phyloP scores from a whole-genome alignment of 371 early-diverging fungal genomes.

The Saksenaea oblongispora region DNA sequence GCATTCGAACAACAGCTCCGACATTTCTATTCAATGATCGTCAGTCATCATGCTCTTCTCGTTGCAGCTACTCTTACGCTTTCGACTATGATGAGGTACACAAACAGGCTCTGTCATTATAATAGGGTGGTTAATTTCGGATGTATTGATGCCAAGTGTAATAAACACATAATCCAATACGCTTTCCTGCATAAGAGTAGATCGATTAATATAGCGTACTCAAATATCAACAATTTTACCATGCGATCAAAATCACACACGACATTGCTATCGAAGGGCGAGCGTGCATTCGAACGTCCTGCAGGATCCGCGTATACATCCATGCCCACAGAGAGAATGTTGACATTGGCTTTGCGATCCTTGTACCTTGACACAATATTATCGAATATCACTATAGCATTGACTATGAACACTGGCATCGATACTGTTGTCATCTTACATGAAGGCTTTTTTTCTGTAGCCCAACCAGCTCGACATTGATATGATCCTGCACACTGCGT shows the following conservation, averaged over 20 bases:
- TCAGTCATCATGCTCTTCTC: background rate
- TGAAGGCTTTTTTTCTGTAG: slow-evolving; percentile 60
- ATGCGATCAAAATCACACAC: slow-evolving; percentile 73
- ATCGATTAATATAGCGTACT: slow-evolving; percentile 12
- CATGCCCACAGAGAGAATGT: slow-evolving; percentile 72
- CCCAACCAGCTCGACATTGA: slow-evolving; percentile 85
- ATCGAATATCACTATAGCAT: slow-evolving; percentile 71
- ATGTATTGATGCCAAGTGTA: slow-evolving; percentile 74
- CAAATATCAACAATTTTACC: slow-evolving; percentile 31
- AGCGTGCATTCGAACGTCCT: slow-evolving; percentile 66
- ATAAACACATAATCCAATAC: slow-evolving; percentile 85
- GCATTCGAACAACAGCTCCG: slow-evolving; percentile 86
- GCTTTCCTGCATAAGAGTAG: slow-evolving; percentile 59
- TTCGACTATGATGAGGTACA: slow-evolving; percentile 73
- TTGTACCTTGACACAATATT: slow-evolving; percentile 80
- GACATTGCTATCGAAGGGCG: slow-evolving; percentile 76
- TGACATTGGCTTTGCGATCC: slow-evolving; percentile 68
- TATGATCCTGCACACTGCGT: slow-evolving; percentile 60
- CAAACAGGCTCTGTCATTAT: slow-evolving; percentile 87
- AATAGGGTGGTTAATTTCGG: slow-evolving; percentile 72
- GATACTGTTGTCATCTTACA: slow-evolving; percentile 40
- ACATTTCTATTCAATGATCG: slow-evolving; percentile 54
- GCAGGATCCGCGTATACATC: slow-evolving; percentile 72
- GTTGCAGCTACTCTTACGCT: slow-evolving; percentile 39
- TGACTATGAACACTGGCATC: background rate